Base-by-base conservation (phyloP, 768 basidiomycete species). In the Pulveroboletus sp. region DNA sequence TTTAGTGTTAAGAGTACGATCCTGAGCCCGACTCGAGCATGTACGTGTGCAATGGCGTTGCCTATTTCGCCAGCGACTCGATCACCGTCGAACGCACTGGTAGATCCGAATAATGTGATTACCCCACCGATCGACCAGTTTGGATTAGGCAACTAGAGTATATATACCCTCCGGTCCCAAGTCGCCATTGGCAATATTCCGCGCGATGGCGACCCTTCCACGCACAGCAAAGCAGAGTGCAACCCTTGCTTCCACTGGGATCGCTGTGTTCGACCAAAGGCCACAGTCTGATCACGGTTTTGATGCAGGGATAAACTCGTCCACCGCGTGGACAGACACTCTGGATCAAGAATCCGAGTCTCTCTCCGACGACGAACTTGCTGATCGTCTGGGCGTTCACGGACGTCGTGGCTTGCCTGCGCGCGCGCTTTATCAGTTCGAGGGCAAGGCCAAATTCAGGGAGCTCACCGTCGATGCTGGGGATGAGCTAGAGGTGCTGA, bases 271-370 rank as follows among this genome's bases (percentile, higher is more conserved):
- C 39, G 60, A 34, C 71, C 72, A 31, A 32, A 73, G 55, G 37
- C 61, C 56, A 36, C 47, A 30, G 48, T 59, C 65, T 8, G 56
- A 59, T 32, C 49, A 58, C 34, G 79, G 80, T 43, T 89, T 90
- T 58, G 89, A 89, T 62, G 78, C 82, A 1, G 87, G 89, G 4
- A 76, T 90, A 64, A 89, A 90, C 68, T 76, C 85, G 11, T 89
- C 89, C 1, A 67, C 76, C 6, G 89, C 85, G 11, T 91, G 87
- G 89, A 84, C 86, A 20, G 83, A 80, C 50, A 76, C 80, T 57
- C 69, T 79, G 13, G 77, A 77, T 52, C 63, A 62, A 19, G 69
- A 58, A 17, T 72, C n/a, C n/a, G n/a, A n/a, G n/a, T n/a, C 69
- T 19, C 70, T 79, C 19, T 83, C 81, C 0, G 80, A 83, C 54